Evolutionary conservation across 495 filamentous ascomycete genomes (phyloP).

Genomic region (Cladorrhinum samala): DNA sequence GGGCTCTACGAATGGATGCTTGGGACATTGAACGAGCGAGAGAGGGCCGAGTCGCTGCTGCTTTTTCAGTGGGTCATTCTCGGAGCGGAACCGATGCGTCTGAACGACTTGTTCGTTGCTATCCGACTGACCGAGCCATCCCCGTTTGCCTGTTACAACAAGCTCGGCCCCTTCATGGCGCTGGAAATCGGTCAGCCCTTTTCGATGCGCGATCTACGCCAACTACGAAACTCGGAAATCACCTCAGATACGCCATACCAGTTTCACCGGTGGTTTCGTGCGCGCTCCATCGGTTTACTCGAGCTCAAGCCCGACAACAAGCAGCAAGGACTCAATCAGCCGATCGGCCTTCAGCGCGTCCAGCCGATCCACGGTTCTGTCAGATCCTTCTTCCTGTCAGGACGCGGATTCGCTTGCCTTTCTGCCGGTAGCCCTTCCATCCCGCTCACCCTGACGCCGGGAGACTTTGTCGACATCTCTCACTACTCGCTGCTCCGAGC

Average conservation of each 20-base stretch:
- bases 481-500: slow-evolving; percentile 32
- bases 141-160: slow-evolving; percentile 11
- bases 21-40: slow-evolving; percentile 24
- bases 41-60: slow-evolving; percentile 28
- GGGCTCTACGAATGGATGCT: slow-evolving; percentile 37
- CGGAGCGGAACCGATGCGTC: slow-evolving; percentile 29
- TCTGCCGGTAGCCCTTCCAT: slow-evolving; percentile 10
- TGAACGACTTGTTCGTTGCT: slow-evolving; percentile 32
- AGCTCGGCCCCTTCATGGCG: slow-evolving; percentile 20
- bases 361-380: slow-evolving; percentile 31
- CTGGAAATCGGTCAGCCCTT: slow-evolving; percentile 22
- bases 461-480: slow-evolving; percentile 24
- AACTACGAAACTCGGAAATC: slow-evolving; percentile 26
- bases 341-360: slow-evolving; percentile 29
- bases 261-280: slow-evolving; percentile 32
- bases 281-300: slow-evolving; percentile 33
- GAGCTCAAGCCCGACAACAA: slow-evolving; percentile 23
- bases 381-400: slow-evolving; percentile 31
- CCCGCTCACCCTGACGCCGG: slow-evolving; percentile 3
- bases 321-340: slow-evolving; percentile 14
- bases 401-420: slow-evolving; percentile 29
- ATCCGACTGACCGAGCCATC: slow-evolving; percentile 24
- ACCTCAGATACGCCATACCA: slow-evolving; percentile 29
- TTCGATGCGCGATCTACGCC: slow-evolving; percentile 29
- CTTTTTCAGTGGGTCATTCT: slow-evolving; percentile 37